These are phyloP conservation scores for Alternaria viburni DNA, from an alignment of 2,329 filamentous ascomycete species.

Conservation along the genomic window DNA sequence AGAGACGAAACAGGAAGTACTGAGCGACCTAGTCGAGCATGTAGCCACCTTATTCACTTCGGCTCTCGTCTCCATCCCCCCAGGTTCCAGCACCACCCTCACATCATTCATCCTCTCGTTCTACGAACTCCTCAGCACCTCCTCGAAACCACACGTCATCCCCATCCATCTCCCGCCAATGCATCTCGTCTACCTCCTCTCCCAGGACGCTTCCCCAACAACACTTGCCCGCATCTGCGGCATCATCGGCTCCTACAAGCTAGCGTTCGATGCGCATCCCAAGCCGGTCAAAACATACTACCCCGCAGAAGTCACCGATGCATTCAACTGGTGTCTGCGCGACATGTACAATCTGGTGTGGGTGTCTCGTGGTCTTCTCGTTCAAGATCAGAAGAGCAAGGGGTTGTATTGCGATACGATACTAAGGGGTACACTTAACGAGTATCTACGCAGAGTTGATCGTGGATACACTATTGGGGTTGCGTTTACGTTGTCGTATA, in stretches of 20 bases:
- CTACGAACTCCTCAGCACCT: conserved; percentile 67
- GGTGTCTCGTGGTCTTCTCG: conserved; percentile 74
- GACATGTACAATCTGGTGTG: conserved; percentile 86
- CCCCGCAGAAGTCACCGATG: conserved; percentile 50
- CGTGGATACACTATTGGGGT: conserved; percentile 47
- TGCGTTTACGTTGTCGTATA: conserved; percentile 57
- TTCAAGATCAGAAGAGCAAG: conserved; percentile 64
- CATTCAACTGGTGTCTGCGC: conserved; percentile 85
- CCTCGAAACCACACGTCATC: conserved; percentile 49
- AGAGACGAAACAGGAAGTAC: conserved; percentile 51
- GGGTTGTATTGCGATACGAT: conserved; percentile 59
- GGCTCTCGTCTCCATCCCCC: conserved; percentile 34
- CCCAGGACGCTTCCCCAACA: conserved; percentile 69
- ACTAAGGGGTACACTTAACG: conserved; percentile 53
- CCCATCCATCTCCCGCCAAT: conserved; percentile 73
- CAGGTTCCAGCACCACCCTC: conserved; percentile 45
- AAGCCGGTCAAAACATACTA: conserved; percentile 49
- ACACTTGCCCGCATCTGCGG: conserved; percentile 72
- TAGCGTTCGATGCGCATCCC: conserved; percentile 70
- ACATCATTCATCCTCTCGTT: conserved; percentile 65
- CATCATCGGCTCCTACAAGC: conserved; percentile 75
- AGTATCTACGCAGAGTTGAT: conserved; percentile 51
- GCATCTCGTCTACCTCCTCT: conserved; percentile 71
- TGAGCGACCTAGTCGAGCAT: conserved; percentile 37
- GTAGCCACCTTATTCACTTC: conserved; percentile 41